These are phyloP conservation scores for Cicer bijugum DNA, from an alignment of 306 rosid species.

Conservation along the genomic window DNA sequence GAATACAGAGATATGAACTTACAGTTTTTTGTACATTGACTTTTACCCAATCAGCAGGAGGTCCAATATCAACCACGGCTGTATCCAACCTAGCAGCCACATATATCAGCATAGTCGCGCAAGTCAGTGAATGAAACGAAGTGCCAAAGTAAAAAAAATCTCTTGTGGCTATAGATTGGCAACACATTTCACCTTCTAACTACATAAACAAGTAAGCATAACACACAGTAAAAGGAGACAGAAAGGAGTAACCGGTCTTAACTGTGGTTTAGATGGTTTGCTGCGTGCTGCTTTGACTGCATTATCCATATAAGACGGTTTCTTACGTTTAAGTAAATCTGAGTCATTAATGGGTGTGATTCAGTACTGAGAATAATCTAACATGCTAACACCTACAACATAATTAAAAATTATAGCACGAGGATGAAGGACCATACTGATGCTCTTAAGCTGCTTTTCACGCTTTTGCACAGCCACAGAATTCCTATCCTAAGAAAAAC, in stretches of 20 bases:
- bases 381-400: conserved; percentile 25
- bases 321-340: conserved; percentile 89
- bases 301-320: conserved; percentile 72
- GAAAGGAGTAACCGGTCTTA: conserved; percentile 52
- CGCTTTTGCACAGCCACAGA: conserved; percentile 74
- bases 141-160: conserved; percentile 32
- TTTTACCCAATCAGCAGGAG: conserved; percentile 99
- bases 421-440: conserved; percentile 60
- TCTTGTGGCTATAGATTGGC: conserved; percentile 27
- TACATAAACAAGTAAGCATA: conserved; percentile 38
- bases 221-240: conserved; percentile 7
- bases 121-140: conserved; percentile 40
- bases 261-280: conserved; percentile 88
- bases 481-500: conserved; percentile 74
- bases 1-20: conserved; percentile 49
- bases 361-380: conserved; percentile 41
- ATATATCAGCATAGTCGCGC: conserved; percentile 42
- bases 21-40: conserved; percentile 93
- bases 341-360: conserved; percentile 43
- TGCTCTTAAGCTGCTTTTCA: conserved; percentile 90
- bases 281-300: conserved; percentile 72
- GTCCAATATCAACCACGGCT: conserved; percentile 80
- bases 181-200: conserved; percentile 34
- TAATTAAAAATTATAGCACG: conserved; percentile 22
- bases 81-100: conserved; percentile 72